Percentiles rank a stretch among this genome's conserved stretches.
These are phyloP conservation scores for Ganoderma sinense DNA, from an alignment of 1,284 basidiomycete species.

Conservation along the genomic window DNA sequence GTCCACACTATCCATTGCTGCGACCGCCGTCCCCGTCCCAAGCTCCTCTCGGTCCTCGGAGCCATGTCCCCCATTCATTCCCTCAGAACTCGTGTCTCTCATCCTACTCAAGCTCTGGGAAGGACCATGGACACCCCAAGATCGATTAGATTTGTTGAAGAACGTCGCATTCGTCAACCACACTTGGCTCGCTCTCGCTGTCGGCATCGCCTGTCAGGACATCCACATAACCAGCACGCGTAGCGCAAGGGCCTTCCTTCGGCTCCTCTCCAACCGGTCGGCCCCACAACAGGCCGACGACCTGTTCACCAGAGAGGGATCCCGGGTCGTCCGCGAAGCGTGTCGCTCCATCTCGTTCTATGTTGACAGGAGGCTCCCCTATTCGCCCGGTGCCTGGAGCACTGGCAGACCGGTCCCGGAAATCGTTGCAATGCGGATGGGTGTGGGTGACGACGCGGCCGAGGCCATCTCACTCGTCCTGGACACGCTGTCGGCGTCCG, in stretches of 20 bases:
- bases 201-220: slow-evolving; percentile 41
- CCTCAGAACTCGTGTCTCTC: slow-evolving; percentile 45
- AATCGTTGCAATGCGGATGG: too few relatives aligned
- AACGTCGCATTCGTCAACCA: slow-evolving; percentile 42
- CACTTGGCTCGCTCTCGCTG: slow-evolving; percentile 39
- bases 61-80: slow-evolving; percentile 34
- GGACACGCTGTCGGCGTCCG: slow-evolving; percentile 37
- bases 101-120: slow-evolving; percentile 46
- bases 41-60: too few relatives aligned
- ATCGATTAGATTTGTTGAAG: slow-evolving; percentile 43
- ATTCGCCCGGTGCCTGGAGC: not conserved
- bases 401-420: slow-evolving; percentile 19
- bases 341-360: slow-evolving; percentile 42
- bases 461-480: slow-evolving; percentile 36
- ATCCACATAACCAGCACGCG: slow-evolving; percentile 42
- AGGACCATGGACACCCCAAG: slow-evolving; percentile 35
- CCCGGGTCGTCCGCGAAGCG: slow-evolving; percentile 29
- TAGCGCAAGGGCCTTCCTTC: slow-evolving; percentile 37
- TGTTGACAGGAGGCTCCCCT: slow-evolving; percentile 28
- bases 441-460: slow-evolving; percentile 26
- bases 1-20: too few relatives aligned
- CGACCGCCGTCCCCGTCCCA: too few relatives aligned
- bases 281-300: slow-evolving; percentile 17
- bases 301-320: slow-evolving; percentile 28
- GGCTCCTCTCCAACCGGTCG: slow-evolving; percentile 34